Evolutionary conservation across 352 stramenopile species (phyloP).

Genomic region (Globisporangium parvum): DNA sequence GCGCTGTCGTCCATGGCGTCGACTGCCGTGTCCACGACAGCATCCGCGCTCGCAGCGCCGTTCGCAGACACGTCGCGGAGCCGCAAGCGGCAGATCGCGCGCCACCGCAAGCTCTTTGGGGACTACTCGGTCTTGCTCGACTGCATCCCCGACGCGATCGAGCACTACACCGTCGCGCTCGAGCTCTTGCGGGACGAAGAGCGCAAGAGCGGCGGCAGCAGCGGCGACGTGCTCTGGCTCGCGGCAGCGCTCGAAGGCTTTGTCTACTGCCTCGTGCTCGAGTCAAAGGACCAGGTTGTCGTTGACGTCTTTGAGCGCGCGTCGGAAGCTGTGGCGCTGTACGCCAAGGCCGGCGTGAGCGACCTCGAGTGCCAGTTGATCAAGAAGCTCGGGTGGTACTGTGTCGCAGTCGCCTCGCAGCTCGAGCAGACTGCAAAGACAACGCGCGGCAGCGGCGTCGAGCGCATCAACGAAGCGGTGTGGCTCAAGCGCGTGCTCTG

Average conservation of each 20-base stretch:
- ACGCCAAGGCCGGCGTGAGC: slow-evolving; percentile 50
- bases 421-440: slow-evolving; percentile 9
- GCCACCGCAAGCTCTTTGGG: slow-evolving; percentile 71
- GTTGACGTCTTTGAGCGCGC: slow-evolving; percentile 76
- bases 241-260: slow-evolving; percentile 75
- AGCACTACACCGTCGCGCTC: slow-evolving; percentile 64
- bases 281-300: slow-evolving; percentile 47
- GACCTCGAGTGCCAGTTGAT: slow-evolving; percentile 74
- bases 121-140: slow-evolving; percentile 72
- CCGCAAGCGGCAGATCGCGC: slow-evolving; percentile 47
- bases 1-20: slow-evolving; percentile 12
- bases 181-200: slow-evolving; percentile 79
- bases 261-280: slow-evolving; percentile 48
- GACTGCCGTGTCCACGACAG: slow-evolving; percentile 23
- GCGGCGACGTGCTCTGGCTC: slow-evolving; percentile 70
- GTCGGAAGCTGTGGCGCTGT: slow-evolving; percentile 62
- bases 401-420: slow-evolving; percentile 37
- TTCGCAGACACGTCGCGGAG: slow-evolving; percentile 37
- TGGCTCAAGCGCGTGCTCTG: slow-evolving; percentile 71
- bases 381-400: slow-evolving; percentile 69
- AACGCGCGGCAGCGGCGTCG: slow-evolving; percentile 9
- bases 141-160: slow-evolving; percentile 55
- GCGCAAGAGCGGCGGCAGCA: slow-evolving; percentile 36
- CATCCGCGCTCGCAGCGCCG: slow-evolving; percentile 24
- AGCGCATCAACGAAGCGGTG: slow-evolving; percentile 43